Evolutionary conservation across 306 rosid species (phyloP).

Genomic region (Medicago truncatula): MtrunA17r5.0-ANR NC_053042.1:46529001-46529500

Average conservation of each 20-base stretch:
- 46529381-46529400: slow-evolving; percentile 24
- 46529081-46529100: too few species aligned
- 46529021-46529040: slow-evolving; percentile 6
- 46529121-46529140: too few species aligned
- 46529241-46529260: slow-evolving; percentile 15
- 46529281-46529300: slow-evolving; percentile 14
- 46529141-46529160: too few species aligned
- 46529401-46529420: slow-evolving; percentile 12
- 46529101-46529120: too few species aligned
- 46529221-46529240: slow-evolving; percentile 20
- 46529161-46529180: neutral
- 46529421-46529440: slow-evolving; percentile 21
- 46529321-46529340: neutral
- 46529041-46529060: too few species aligned
- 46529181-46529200: slow-evolving; percentile 1
- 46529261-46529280: slow-evolving; percentile 1
- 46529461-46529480: neutral
- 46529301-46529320: slow-evolving; percentile 20
- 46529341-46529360: neutral
- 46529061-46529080: too few species aligned
- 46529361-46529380: slow-evolving; percentile 10
- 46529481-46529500: slow-evolving; percentile 18
- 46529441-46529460: slow-evolving; percentile 24
- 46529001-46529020: slow-evolving; percentile 30
- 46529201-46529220: slow-evolving; percentile 24